Evolutionary conservation across 805 yeast genomes (phyloP), one percentile per base, ranked within the genome.

Genomic region (Wickerhamiella hasegawae): DNA sequence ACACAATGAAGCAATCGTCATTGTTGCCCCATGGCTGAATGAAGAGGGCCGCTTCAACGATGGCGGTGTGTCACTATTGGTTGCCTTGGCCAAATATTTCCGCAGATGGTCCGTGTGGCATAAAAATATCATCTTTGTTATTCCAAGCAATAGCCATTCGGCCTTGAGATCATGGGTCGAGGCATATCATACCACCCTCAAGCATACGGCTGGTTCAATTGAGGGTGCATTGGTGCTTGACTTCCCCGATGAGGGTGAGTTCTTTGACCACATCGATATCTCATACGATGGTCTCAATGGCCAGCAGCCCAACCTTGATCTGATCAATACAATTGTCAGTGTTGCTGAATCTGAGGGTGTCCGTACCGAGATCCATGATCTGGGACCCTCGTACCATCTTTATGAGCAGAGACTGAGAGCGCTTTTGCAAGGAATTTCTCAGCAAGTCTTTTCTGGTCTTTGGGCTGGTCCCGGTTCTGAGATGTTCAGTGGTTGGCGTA

Each of bases 401-500:
- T 63, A 63, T 16, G 57, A 65, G 38, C 41, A 41, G 18, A 63
- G 96, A 38, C 59, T 79, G 25, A 60, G 60, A 19, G 69, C 77
- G 0, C 51, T 90, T 34, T 39, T 69, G 12, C 59, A 64, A 25
- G 90, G 95, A 0, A 68, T 90, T n/a, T 55, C 66, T 37, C 68
- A 69, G 32, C 69, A 81, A 49, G 71, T 85, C 3, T 49, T 73
- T 4, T 67, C 94, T 0, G 97, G 97, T 1, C 54, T 80, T 19
- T 62, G 59, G 34, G 62, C 59, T 4, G 63, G 68, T 0, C 65
- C 74, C 28, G 81, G 90, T n/a, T 73, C 84, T 46, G 96, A 87
- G 52, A 83, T 87, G 11, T 90, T 87, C 51, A 76, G 90, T 35
- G 96, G 97, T 4, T 90, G 94, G 93, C 77, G 92, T 52, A 79